These are phyloP conservation scores for Alternaria alternata DNA, from an alignment of 2,329 filamentous ascomycete species.

Conservation along the genomic window DNA sequence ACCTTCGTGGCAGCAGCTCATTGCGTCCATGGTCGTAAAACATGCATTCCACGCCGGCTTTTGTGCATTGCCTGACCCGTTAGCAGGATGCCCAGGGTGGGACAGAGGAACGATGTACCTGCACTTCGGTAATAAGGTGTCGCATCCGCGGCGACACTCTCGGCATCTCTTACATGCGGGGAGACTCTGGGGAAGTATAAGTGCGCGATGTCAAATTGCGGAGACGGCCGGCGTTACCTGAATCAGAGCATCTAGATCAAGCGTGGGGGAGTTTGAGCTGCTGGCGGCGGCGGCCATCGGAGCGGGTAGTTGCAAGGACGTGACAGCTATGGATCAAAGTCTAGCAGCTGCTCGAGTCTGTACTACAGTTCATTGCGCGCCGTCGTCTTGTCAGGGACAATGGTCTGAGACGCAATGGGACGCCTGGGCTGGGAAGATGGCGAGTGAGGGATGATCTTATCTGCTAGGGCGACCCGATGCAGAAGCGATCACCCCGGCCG, in stretches of 20 bases:
- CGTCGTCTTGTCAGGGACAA: slow-evolving; percentile 1
- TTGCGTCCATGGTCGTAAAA: slow-evolving; percentile 48
- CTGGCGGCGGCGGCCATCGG: slow-evolving; percentile 25
- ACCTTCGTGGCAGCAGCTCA: slow-evolving; percentile 43
- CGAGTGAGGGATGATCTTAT: slow-evolving; percentile 20
- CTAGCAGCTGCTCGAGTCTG: slow-evolving; percentile 2
- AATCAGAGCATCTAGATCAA: slow-evolving; percentile 35
- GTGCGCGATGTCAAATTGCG: slow-evolving; percentile 5
- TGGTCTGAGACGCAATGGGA: slow-evolving; percentile 5
- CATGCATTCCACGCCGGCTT: slow-evolving; percentile 46
- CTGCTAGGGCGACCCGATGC: slow-evolving; percentile 23
- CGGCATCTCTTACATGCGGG: slow-evolving; percentile 49
- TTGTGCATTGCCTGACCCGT: slow-evolving; percentile 45
- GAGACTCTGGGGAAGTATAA: slow-evolving; percentile 33
- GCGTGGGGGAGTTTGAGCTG: slow-evolving; percentile 15
- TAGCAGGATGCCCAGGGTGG: slow-evolving; percentile 11
- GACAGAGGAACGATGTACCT: slow-evolving; percentile 25
- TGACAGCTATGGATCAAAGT: not conserved
- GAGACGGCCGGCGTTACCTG: slow-evolving; percentile 26
- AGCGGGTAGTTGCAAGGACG: not conserved
- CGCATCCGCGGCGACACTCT: slow-evolving; percentile 48
- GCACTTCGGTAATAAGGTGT: slow-evolving; percentile 49
- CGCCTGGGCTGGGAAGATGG: slow-evolving; percentile 13
- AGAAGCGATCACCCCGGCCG: slow-evolving; percentile 23
- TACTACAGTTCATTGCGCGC: not conserved